Conservation (phyloP, 2,329 filamentous ascomycete genomes). For the Acephala macrosclerotiorum region DNA sequence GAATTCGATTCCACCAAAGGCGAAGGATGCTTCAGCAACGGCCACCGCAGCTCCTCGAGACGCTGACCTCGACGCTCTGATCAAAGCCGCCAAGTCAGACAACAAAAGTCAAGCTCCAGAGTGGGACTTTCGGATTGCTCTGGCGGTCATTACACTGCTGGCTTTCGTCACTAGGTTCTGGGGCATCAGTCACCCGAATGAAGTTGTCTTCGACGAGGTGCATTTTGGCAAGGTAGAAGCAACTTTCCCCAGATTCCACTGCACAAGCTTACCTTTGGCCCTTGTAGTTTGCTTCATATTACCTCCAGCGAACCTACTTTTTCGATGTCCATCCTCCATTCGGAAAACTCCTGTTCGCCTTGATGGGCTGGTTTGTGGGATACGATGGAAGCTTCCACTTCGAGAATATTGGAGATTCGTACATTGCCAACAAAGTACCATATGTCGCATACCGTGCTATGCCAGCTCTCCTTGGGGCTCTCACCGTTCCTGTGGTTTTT, state of each 20-base stretch:
- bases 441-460: slow-evolving; percentile 96
- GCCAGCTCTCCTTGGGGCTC: slow-evolving; percentile 87
- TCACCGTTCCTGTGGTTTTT: slow-evolving; percentile 94
- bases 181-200: slow-evolving; percentile 92
- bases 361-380: slow-evolving; percentile 96
- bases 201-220: slow-evolving; percentile 98
- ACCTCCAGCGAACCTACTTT: slow-evolving; percentile 97
- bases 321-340: slow-evolving; percentile 99
- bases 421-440: slow-evolving; percentile 95
- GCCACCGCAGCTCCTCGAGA: slow-evolving; percentile 43
- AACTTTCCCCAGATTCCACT: neutral
- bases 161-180: slow-evolving; percentile 95
- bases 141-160: slow-evolving; percentile 78
- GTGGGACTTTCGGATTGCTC: slow-evolving; percentile 83
- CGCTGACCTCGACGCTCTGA: slow-evolving; percentile 58
- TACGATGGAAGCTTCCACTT: slow-evolving; percentile 98
- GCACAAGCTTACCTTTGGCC: slow-evolving; percentile 21
- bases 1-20: slow-evolving; percentile 54
- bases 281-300: slow-evolving; percentile 75
- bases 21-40: slow-evolving; percentile 51
- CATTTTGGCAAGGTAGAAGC: slow-evolving; percentile 93
- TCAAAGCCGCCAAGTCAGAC: slow-evolving; percentile 47
- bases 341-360: slow-evolving; percentile 95
- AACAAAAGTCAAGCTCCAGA: slow-evolving; percentile 60
- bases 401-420: slow-evolving; percentile 99